A percentile compares a stretch with the other conserved stretches of the same genome.
These are phyloP conservation scores for Microbotryum intermedium DNA, from an alignment of 1,284 basidiomycete species.

Conservation along the genomic window DNA sequence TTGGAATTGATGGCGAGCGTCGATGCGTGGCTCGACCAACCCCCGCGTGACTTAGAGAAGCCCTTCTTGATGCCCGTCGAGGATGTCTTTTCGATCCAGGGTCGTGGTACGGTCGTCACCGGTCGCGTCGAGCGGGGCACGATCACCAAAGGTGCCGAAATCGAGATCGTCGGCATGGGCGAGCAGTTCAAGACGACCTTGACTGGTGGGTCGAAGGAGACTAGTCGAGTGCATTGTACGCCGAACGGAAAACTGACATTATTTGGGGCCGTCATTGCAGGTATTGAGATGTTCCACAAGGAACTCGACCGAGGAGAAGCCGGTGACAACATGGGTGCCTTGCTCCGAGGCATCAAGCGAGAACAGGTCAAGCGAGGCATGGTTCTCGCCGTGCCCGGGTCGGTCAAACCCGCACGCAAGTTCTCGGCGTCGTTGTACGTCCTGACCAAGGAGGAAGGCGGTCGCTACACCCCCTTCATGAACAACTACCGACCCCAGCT, in stretches of 20 bases:
- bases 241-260: neutral
- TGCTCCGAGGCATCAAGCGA: conserved; percentile 94
- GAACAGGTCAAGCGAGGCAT: conserved; percentile 93
- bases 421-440: conserved; percentile 88
- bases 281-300: conserved; percentile 95
- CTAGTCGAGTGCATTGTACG: too few relatives aligned
- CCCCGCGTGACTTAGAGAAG: conserved; percentile 92
- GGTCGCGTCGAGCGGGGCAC: conserved; percentile 95
- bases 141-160: conserved; percentile 84
- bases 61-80: conserved; percentile 96
- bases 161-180: conserved; percentile 89
- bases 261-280: neutral
- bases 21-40: conserved; percentile 92
- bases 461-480: conserved; percentile 96
- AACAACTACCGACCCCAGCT: conserved; percentile 92
- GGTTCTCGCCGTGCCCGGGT: conserved; percentile 78
- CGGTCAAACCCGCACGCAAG: conserved; percentile 91
- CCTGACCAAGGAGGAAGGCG: conserved; percentile 95
- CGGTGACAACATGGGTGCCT: conserved; percentile 98
- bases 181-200: conserved; percentile 79
- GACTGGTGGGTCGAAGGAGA: conserved; percentile 72
- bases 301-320: conserved; percentile 97
- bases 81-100: conserved; percentile 97
- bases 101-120: conserved; percentile 95
- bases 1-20: conserved; percentile 77